Base-by-base conservation (phyloP, 805 yeast genomes). In the Candida chilensis region DNA sequence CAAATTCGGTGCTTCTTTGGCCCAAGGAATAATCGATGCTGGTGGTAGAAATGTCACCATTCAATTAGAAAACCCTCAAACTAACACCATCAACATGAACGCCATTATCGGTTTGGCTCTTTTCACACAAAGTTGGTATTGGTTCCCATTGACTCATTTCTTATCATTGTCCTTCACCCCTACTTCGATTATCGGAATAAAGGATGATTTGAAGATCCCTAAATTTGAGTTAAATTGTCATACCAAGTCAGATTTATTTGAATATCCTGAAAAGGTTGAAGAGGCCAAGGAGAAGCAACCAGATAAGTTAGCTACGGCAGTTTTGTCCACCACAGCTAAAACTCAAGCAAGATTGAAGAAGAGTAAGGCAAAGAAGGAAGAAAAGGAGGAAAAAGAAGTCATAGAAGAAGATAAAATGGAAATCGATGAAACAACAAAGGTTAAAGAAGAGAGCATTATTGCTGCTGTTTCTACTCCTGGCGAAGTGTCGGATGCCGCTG, bases 21-120 rank as follows among this genome's bases (percentile, higher is more conserved):
- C 95, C 10, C 96, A 90, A 62, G 98, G 98, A 55, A 90, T 92
- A 39, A 78, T 92, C 52, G 96, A 92, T 60, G 98, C 97, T 8
- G 96, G 98, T 57, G 98, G 98, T 9, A 77, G 97, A 51, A 92
- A 92, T 47, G 94, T 83, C n/a, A 87, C 97, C 0, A 87, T 92
- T 40, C 82, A 82, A 42, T 65, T 90, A 30, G 96, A 92, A 55
- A 85, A 88, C 52, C 47, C 77, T 16, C 88, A 87, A 42, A 86
- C 95, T 24, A 94, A 87, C 37, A 86, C 95, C 14, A 69, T 92
- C 40, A 90, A 92, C 57, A 77, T 80, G 50, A 82, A 83, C 54
- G 92, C 96, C 0, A 79, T 92, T 45, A 94, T 88, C 34, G 98
- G 98, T 24, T 62, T 92, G 41, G 77, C 92, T 0, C 72, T 92